Base-by-base conservation (phyloP, 306 rosid genomes). In the Corylus heterophylla region DNA sequence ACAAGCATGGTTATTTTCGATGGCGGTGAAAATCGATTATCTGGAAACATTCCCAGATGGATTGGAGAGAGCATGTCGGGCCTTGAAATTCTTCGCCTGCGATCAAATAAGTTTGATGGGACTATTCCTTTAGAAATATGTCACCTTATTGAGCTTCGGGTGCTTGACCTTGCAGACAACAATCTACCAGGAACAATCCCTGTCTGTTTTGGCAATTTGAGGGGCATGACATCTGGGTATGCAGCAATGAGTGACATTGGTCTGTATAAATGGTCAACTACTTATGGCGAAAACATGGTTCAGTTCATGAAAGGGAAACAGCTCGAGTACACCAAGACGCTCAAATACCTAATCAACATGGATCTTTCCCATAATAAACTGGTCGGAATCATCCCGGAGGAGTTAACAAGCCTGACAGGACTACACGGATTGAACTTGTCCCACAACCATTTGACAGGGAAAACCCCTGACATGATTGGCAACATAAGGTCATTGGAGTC, bases 291-390 rank as follows among this genome's bases (percentile, higher is more conserved):
- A 35, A 76, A 76, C 76, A 25, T 44, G 47, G 4, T 74, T 9
- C 71, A 69, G 47, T 59, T 45, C 27, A 12, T 84, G 87, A 86
- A 86, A 81, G 87, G 87, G 54, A 50, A 16, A 78, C 49, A 45
- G 0, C 52, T 73, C 9, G 80, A 78, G 13, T 86, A 83, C 81
- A 82, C 44, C 0, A 73, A 75, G 27, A 78, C 42, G 49, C 84
- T 86, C 20, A 74, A 79, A n/a, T 56, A 75, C 3, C 18, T 81
- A 63, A 75, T 75, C 31, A 18, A 49, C 5, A 81, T 87, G 75
- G 89, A 87, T 69, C 81, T 87, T 22, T 87, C 88, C 18, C 4
- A 45, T 20, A 85, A 82, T 80, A 66, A 78, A 44, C 62, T 87
- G 45, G 29, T 1, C 0, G 90, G 83, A 52, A 83, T 72, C 18